Conservation (phyloP, 352 stramenopile species). For the Phytophthora crassamura region DNA sequence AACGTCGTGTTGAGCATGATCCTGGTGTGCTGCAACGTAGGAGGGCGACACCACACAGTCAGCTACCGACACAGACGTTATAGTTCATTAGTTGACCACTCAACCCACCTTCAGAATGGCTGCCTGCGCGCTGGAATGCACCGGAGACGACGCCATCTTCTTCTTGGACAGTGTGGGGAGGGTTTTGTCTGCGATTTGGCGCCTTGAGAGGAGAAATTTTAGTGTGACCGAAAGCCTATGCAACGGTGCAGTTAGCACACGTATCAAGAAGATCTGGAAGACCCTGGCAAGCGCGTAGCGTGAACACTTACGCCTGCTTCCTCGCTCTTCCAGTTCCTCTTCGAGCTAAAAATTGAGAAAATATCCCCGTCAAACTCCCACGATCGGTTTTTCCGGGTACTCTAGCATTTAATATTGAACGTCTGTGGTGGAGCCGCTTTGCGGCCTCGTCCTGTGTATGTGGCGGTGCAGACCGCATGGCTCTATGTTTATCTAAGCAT, state of each 20-base stretch:
- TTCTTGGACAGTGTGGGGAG: too few relatives aligned
- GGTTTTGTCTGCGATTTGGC: slow-evolving; percentile 7
- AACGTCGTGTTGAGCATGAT: slow-evolving; percentile 66
- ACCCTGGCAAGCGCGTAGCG: not conserved
- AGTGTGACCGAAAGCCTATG: not conserved
- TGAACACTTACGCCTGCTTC: not conserved
- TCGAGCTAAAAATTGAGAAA: too few relatives aligned
- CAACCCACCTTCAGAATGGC: slow-evolving; percentile 41
- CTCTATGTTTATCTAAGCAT: slow-evolving; percentile 14
- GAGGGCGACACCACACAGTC: not conserved
- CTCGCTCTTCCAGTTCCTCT: not conserved
- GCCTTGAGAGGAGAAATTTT: not conserved
- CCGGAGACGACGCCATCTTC: slow-evolving; percentile 43
- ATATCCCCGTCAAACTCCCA: slow-evolving; percentile 11
- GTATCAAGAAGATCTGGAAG: not conserved
- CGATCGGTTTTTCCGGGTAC: slow-evolving; percentile 17
- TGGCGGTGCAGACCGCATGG: not conserved
- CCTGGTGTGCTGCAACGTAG: slow-evolving; percentile 46
- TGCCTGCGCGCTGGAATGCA: slow-evolving; percentile 35
- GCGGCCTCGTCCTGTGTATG: too few relatives aligned
- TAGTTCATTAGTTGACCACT: not conserved
- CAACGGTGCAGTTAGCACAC: not conserved
- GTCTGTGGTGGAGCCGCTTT: not conserved
- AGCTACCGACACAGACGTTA: not conserved
- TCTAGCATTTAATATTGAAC: slow-evolving; percentile 40